Evolutionary conservation across 805 yeast species (phyloP).

Genomic region (Candida ponderosae): DNA sequence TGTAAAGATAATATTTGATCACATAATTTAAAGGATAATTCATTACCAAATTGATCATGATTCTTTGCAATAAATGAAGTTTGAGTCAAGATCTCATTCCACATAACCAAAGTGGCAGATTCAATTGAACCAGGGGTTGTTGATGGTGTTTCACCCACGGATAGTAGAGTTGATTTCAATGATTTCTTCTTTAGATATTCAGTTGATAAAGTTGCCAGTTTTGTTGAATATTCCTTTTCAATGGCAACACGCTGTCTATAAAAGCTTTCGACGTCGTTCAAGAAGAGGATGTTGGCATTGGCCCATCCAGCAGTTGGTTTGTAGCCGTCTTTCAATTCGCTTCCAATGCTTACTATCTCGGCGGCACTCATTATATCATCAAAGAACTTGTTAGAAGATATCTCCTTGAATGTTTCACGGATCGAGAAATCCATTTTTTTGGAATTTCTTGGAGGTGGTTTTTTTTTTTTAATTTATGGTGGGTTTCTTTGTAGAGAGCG

Average conservation of each 20-base stretch:
- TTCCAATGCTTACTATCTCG: constrained; percentile 37
- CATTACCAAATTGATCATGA: constrained; percentile 48
- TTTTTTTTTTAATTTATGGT: too few species aligned
- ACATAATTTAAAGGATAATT: constrained; percentile 51
- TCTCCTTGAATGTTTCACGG: too few species aligned
- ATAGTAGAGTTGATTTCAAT: constrained; percentile 50
- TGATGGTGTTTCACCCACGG: constrained; percentile 88
- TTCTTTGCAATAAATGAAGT: constrained; percentile 76
- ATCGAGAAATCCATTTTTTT: too few species aligned
- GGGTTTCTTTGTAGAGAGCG: too few species aligned
- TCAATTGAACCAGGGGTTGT: constrained; percentile 95
- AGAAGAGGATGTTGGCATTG: constrained; percentile 62
- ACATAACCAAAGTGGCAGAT: constrained; percentile 75
- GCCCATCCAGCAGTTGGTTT: constrained; percentile 78
- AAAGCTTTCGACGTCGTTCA: constrained; percentile 72
- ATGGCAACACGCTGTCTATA: constrained; percentile 75
- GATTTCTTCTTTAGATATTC: constrained; percentile 76
- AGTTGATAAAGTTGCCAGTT: constrained; percentile 52
- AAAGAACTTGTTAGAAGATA: too few species aligned
- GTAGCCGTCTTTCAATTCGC: constrained; percentile 74
- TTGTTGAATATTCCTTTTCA: constrained; percentile 76
- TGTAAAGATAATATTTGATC: constrained; percentile 52
- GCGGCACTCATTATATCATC: not conserved
- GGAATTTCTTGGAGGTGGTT: too few species aligned
- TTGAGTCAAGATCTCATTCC: constrained; percentile 83